These are phyloP conservation scores for Sequoia sempervirens DNA, from an alignment of 75 land plant species.

Conservation along the genomic window DNA sequence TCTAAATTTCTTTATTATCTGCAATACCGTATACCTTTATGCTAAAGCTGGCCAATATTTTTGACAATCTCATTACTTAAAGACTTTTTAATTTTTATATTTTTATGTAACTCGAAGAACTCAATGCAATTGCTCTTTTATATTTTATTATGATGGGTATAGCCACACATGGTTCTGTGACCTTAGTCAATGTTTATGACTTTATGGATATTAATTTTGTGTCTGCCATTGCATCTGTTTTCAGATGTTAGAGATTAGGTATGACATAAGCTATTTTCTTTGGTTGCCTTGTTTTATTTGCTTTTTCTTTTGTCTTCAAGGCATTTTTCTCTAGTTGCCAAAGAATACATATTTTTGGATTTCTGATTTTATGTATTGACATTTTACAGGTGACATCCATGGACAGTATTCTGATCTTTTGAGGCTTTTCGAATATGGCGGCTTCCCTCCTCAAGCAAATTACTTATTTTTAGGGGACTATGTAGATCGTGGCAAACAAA, in stretches of 20 bases:
- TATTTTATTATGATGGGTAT: background rate
- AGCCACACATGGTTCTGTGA: background rate
- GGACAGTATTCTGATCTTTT: constrained; percentile 53
- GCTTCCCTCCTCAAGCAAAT: constrained; percentile 56
- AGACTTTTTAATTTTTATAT: background rate
- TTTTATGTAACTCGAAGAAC: background rate
- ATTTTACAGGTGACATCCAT: constrained; percentile 58
- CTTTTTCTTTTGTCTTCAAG: background rate
- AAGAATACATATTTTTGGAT: background rate
- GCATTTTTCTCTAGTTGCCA: background rate
- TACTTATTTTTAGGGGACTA: constrained; percentile 58
- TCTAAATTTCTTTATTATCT: background rate
- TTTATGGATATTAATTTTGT: background rate
- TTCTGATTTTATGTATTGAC: background rate
- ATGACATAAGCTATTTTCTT: background rate
- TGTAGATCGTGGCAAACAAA: constrained; percentile 52
- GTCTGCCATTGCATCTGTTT: background rate
- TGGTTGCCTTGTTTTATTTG: background rate
- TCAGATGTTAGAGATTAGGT: background rate
- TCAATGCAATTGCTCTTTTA: background rate
- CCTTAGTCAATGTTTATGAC: background rate
- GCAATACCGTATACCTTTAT: background rate
- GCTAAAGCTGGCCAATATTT: background rate
- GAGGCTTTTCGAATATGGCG: constrained; percentile 61
- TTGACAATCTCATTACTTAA: background rate